Evolutionary conservation across 306 rosid genomes (phyloP), one percentile per base, ranked within the genome.

Genomic region (Cicer cuneatum): DNA sequence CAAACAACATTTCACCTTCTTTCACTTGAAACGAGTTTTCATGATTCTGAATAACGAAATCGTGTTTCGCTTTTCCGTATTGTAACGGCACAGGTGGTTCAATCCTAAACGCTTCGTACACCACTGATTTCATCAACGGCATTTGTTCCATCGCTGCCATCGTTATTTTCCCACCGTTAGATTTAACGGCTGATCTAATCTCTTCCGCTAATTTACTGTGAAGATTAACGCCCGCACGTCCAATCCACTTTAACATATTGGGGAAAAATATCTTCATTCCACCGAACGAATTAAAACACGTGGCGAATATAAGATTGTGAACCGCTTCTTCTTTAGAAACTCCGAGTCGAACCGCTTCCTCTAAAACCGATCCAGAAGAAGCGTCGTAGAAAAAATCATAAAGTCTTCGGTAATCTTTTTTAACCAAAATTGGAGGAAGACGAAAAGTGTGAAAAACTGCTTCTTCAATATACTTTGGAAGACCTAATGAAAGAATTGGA

Each of bases 31-130:
- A 94, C 15, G 86, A 66, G 7, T 88, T 89, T 59, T 91, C 97
- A 53, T 92, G 99, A 77, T 80, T 92, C 82, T 92, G 96, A 7
- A 92, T 83, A 65, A 89, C 84, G 2, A 94, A 35, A 47, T 92
- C 92, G 7, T 11, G 69, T 82, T 85, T 94, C n/a, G 97, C 99
- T 53, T 69, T 89, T 3, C 89, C 99, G 73, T 72, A 94, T 66
- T 94, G 99, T 5, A 78, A 52, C 12, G 96, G 8, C 57, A 94
- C 96, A 1, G 99, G 97, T 0, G 99, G 99, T 5, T 92, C 99
- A 16, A 94, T 89, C n/a, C 99, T 56, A 21, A 94, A 62, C 0
- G 83, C 64, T 54, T 94, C 99, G 79, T 92, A 89, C 1, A 92
- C 96, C 35, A 81, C 95, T 2, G 99, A 94, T 52, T 92, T 92